Base-by-base conservation (phyloP, 805 yeast genomes). In the Phaffomyces antillensis region DNA sequence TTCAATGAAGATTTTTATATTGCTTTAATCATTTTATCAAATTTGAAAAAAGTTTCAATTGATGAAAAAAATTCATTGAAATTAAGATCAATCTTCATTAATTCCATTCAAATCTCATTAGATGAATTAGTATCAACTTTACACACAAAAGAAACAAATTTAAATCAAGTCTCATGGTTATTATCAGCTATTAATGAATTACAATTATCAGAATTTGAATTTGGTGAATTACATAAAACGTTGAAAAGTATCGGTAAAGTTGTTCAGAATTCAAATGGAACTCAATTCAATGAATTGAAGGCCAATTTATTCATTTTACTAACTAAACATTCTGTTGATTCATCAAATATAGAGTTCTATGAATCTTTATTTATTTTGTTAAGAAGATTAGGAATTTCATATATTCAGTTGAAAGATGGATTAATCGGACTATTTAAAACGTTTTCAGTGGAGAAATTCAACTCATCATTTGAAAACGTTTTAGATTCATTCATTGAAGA, bases 301-400 rank as follows among this genome's bases (percentile, higher is more conserved):
- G 18, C 35, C 5, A 54, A 54, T 17, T 40, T 65, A 28, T 71
- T 67, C 47, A 42, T 61, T 13, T 42, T 70, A 2, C 50, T 56
- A 12, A 17, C 58, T 2, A 55, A 54, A 39, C 44, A 58, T 31
- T 50, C 61, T 2, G 20, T 45, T 0, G 33, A 47, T 1, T 53
- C 40, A 16, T 40, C 51, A 3, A 51, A 45, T 8, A 36, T 61
- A 10, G 62, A 55, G 36, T 62, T 55, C 48, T 42, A 66, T 13
- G 59, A 60, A 46, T 62, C 70, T 1, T 61, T 68, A 25, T 70
- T 66, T 42, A 46, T 66, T 41, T 60, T 63, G 3, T 42, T 66
- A 4, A 58, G 71, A 51, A 50, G 52, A 11, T 26, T 36, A 6
- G 62, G 60, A 15, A 41, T 57, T 3, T 32, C 43, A 3, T 44